Base-by-base conservation (phyloP, 148 eudicot genomes). In the Rhododendron ovatum region DNA sequence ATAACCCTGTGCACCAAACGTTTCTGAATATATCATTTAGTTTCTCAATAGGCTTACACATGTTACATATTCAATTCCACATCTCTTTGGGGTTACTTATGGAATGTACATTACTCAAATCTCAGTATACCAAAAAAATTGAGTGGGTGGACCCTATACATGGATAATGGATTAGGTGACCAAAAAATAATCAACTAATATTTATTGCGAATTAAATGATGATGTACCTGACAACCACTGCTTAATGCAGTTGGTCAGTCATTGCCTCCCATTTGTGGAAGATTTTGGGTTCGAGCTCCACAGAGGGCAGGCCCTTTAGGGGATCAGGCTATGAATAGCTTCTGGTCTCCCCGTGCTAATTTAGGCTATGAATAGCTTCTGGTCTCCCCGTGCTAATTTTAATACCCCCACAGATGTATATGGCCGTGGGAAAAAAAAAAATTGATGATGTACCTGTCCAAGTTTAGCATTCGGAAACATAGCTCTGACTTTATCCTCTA, bases 181-280 rank as follows among this genome's bases (percentile, higher is more conserved):
- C 71, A 65, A n/a, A n/a, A 8, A n/a, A 65, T 10, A 65, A 26
- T 65, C 73, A 17, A 65, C 30, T n/a, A 10, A 65, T 10, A n/a
- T 65, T 65, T n/a, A 33, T n/a, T 65, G 30, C 30, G 73, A 65
- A n/a, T 65, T 65, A n/a, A 3, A n/a, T 8, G 28, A 61, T 61
- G 26, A 57, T 47, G 2, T 84, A 97, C 99, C 98, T 97, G 99
- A n/a, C n/a, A n/a, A n/a, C n/a, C n/a, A n/a, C n/a, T n/a, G n/a
- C n/a, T n/a, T n/a, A n/a, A n/a, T n/a, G n/a, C n/a, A n/a, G n/a
- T n/a, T n/a, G n/a, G n/a, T n/a, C n/a, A n/a, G n/a, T n/a, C n/a
- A n/a, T n/a, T n/a, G n/a, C n/a, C n/a, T n/a, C n/a, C n/a, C n/a
- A n/a, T n/a, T n/a, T n/a, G n/a, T n/a, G n/a, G n/a, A n/a, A n/a